phyloP scores from a whole-genome alignment of 352 stramenopile genomes.

The Phytopythium oedochilum region DNA sequence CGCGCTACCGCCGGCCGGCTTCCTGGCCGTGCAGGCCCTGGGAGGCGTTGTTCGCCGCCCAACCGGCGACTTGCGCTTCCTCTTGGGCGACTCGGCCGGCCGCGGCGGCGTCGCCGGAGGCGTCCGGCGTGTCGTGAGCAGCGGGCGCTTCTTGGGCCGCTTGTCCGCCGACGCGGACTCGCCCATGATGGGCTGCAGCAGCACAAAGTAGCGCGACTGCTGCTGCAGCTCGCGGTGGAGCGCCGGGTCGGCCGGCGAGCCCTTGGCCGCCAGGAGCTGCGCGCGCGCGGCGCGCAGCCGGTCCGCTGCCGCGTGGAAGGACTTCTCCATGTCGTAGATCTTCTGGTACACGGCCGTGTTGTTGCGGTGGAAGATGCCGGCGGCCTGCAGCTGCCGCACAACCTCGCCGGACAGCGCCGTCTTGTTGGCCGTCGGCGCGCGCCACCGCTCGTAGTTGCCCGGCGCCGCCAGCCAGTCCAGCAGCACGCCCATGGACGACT shows the following conservation, averaged over 20 bases:
- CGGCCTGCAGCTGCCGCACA: conserved; percentile 14
- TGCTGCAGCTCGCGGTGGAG: conserved; percentile 18
- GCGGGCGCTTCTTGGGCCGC: conserved; percentile 18
- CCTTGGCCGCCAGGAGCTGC: conserved; percentile 11
- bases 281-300: conserved; percentile 16
- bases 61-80: neutral
- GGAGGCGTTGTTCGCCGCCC: neutral
- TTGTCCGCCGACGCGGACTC: conserved; percentile 9
- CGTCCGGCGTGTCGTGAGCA: conserved; percentile 15
- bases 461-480: conserved; percentile 33
- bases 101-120: conserved; percentile 5
- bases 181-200: conserved; percentile 28
- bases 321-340: conserved; percentile 27
- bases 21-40: neutral
- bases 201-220: conserved; percentile 26
- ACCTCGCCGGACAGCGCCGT: conserved; percentile 21
- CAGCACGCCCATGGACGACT: conserved; percentile 46
- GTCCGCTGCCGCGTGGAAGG: conserved; percentile 23
- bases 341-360: conserved; percentile 18
- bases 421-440: conserved; percentile 1
- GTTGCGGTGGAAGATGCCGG: conserved; percentile 21
- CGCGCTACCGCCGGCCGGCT: no score
- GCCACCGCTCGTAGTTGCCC: conserved; percentile 44
- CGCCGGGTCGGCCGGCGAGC: conserved; percentile 15
- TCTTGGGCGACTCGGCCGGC: neutral